Evolutionary conservation across 306 rosid genomes (phyloP).

Genomic region (Herpetospermum pedunculosum): DNA sequence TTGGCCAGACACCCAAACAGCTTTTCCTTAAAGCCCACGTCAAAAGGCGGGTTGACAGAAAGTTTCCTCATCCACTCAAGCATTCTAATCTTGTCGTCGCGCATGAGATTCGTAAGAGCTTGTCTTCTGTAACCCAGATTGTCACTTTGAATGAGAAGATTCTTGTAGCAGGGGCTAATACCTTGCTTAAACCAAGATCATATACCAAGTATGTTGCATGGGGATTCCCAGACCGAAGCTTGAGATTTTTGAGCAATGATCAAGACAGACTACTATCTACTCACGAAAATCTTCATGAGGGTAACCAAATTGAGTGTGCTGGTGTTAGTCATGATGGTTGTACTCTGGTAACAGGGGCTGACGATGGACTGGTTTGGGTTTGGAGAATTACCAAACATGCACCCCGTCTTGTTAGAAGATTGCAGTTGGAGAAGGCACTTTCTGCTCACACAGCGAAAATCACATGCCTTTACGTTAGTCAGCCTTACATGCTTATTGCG

Average conservation of each 20-base stretch:
- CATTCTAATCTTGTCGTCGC: conserved; percentile 59
- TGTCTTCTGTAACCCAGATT: conserved; percentile 76
- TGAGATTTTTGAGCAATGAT: conserved; percentile 88
- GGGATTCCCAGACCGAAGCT: conserved; percentile 96
- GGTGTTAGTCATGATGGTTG: conserved; percentile 86
- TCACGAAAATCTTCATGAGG: conserved; percentile 92
- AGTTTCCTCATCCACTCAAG: conserved; percentile 89
- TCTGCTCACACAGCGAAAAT: conserved; percentile 74
- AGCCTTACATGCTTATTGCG: conserved; percentile 94
- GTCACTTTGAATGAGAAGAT: conserved; percentile 66
- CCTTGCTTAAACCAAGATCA: conserved; percentile 82
- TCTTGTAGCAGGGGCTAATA: conserved; percentile 64
- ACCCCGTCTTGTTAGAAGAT: conserved; percentile 44
- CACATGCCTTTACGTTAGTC: conserved; percentile 91
- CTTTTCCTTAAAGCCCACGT: conserved; percentile 82
- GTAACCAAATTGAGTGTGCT: conserved; percentile 79
- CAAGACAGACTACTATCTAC: conserved; percentile 91
- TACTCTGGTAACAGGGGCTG: conserved; percentile 89
- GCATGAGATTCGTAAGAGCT: conserved; percentile 68
- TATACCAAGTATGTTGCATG: conserved; percentile 86
- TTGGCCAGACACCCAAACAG: conserved; percentile 99
- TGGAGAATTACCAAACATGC: conserved; percentile 76
- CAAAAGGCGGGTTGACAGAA: conserved; percentile 72
- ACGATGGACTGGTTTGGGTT: conserved; percentile 83
- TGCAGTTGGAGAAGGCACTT: conserved; percentile 90